Percentiles rank a stretch among this genome's conserved stretches.
These are phyloP conservation scores for Ophioceras dolichostomum DNA, from an alignment of 2,329 filamentous ascomycete species.

Conservation along the genomic window DNA sequence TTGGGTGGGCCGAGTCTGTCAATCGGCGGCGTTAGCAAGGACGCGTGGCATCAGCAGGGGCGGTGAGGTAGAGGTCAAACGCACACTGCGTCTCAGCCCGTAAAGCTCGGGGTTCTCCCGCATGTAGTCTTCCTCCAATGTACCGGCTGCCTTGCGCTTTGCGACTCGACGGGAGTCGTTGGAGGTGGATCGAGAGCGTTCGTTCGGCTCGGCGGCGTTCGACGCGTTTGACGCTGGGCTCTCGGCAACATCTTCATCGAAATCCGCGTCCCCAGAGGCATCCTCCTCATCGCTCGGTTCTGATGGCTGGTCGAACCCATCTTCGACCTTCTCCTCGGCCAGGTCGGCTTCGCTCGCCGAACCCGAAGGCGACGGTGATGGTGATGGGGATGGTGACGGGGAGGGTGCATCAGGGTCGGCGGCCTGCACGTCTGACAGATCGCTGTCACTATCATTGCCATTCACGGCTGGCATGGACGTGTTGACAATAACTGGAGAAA, in stretches of 20 bases:
- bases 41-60: constrained; percentile 5
- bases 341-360: constrained; percentile 18
- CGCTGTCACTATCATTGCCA: constrained; percentile 54
- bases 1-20: constrained; percentile 43
- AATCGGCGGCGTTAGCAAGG: constrained; percentile 18
- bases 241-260: constrained; percentile 58
- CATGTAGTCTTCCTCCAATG: constrained; percentile 73
- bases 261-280: constrained; percentile 60
- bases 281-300: constrained; percentile 40
- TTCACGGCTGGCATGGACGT: constrained; percentile 24
- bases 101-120: constrained; percentile 89
- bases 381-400: too few relatives aligned
- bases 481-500: constrained; percentile 39
- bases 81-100: constrained; percentile 83
- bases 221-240: constrained; percentile 36
- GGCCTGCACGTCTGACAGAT: constrained; percentile 58
- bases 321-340: constrained; percentile 18
- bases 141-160: constrained; percentile 56
- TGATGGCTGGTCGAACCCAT: constrained; percentile 30
- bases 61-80: constrained; percentile 16
- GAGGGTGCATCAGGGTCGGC: constrained; percentile 28
- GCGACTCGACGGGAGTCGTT: constrained; percentile 53
- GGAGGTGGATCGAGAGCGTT: constrained; percentile 53
- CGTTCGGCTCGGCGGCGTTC: constrained; percentile 22
- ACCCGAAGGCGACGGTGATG: too few relatives aligned